Evolutionary conservation across 768 basidiomycete genomes (phyloP), one percentile per base, ranked within the genome.

Genomic region (Tricholoma furcatifolium): DNA sequence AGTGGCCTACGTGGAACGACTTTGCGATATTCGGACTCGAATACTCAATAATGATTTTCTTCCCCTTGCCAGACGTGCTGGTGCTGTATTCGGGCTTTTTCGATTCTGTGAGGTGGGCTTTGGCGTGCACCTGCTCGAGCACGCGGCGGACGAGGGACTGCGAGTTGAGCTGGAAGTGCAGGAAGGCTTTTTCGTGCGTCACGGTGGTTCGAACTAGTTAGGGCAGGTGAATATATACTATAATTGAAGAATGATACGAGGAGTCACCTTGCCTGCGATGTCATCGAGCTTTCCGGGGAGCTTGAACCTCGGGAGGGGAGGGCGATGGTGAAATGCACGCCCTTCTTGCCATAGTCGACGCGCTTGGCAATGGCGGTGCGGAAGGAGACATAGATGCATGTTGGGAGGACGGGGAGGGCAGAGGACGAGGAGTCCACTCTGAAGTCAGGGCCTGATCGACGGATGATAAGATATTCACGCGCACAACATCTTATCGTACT

Each of bases 21-120:
- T 99, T 99, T 17, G 96, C 96, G 60, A 98, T 98, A 65, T 99
- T 98, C 14, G 95, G 95, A 2, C 91, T 92, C 1, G 93, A 97
- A 70, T 91, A 98, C 70, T 98, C 96, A 63, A 96, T 79, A 60
- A 96, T 67, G 55, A 90, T 72, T 45, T 83, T 91, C 73, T 97
- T 94, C 10, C 93, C 93, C 41, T 79, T 75, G 4, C 91, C 93
- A 3, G 75, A 73, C 24, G 74, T 73, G 67, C 93, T 95, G 3
- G 82, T 78, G n/a, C 96, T 96, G 62, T 93, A 99, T 36, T 85
- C 82, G 6, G 87, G 81, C 46, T 75, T 67, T 24, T 78, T 75
- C 6, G 82, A 80, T 2, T 83, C 73, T 2, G 77, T 79, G 39
- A 79, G 70, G 65, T 89, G 72, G 11, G 88, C 91, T 62, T 85